Percentiles rank a stretch among this genome's conserved stretches.
phyloP scores from a whole-genome alignment of 306 rosid species.

The Malus sylvestris region DNA sequence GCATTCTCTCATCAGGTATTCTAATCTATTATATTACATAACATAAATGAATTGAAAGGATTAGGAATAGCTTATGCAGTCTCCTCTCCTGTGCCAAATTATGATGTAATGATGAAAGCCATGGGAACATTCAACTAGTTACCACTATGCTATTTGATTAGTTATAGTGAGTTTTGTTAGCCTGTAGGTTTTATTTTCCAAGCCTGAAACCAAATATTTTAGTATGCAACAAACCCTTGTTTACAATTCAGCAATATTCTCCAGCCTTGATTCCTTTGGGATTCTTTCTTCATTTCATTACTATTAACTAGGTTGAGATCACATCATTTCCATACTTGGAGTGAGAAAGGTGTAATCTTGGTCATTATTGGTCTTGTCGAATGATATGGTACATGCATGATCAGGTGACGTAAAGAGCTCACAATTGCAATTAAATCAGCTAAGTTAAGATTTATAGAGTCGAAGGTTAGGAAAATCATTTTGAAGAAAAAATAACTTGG shows the following conservation, averaged over 20 bases:
- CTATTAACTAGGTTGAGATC: not conserved
- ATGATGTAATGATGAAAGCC: not conserved
- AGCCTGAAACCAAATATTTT: not conserved
- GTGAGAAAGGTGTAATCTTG: not conserved
- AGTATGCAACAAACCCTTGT: not conserved
- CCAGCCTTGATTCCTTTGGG: not conserved
- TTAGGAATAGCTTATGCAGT: not conserved
- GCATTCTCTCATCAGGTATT: slow-evolving; percentile 96
- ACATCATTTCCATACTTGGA: not conserved
- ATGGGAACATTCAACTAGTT: not conserved
- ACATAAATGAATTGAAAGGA: not conserved
- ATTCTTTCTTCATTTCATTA: not conserved
- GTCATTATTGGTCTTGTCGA: not conserved
- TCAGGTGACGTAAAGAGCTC: not conserved
- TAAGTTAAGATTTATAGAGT: not conserved
- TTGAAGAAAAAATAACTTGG: not conserved
- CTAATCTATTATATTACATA: slow-evolving; percentile 8
- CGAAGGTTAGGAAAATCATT: not conserved
- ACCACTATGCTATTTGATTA: not conserved
- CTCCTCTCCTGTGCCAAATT: not conserved
- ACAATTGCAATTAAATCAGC: not conserved
- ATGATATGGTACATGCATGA: not conserved
- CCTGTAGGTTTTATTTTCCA: too few species aligned
- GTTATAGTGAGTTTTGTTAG: not conserved
- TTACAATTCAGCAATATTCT: not conserved